Evolutionary conservation across 495 filamentous ascomycete species (phyloP).

Genomic region (Beverwykella pulmonaria): DNA sequence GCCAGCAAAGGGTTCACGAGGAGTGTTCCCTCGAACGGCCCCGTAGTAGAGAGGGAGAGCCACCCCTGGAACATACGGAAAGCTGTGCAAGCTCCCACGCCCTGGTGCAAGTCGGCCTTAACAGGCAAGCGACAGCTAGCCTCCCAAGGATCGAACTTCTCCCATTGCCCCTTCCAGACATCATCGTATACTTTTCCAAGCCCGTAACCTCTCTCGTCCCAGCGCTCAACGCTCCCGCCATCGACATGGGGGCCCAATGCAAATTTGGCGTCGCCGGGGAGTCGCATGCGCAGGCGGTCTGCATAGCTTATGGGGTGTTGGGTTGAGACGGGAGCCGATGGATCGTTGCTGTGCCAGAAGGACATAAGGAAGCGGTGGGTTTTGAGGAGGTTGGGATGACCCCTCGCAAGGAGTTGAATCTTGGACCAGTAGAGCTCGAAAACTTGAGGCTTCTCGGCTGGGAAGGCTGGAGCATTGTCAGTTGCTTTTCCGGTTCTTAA

Average conservation of each 20-base stretch:
- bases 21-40: slow-evolving; percentile 75
- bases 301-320: slow-evolving; percentile 71
- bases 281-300: slow-evolving; percentile 78
- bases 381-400: slow-evolving; percentile 69
- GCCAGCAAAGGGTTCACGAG: slow-evolving; percentile 79
- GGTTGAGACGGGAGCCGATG: slow-evolving; percentile 60
- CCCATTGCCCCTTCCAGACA: slow-evolving; percentile 77
- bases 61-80: slow-evolving; percentile 89
- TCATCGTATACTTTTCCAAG: slow-evolving; percentile 67
- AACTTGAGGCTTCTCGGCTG: slow-evolving; percentile 68
- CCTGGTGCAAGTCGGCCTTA: slow-evolving; percentile 76
- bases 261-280: slow-evolving; percentile 75
- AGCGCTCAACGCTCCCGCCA: slow-evolving; percentile 81
- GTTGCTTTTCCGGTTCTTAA: background rate
- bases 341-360: slow-evolving; percentile 70
- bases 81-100: slow-evolving; percentile 79
- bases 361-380: slow-evolving; percentile 73
- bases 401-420: slow-evolving; percentile 71
- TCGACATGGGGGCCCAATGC: slow-evolving; percentile 86
- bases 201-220: slow-evolving; percentile 81
- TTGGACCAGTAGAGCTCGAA: slow-evolving; percentile 90
- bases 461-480: slow-evolving; percentile 46
- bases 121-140: slow-evolving; percentile 67
- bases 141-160: slow-evolving; percentile 80
- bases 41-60: slow-evolving; percentile 75